phyloP scores from a whole-genome alignment of 805 yeast genomes.

The Zygosaccharomyces bisporus region DNA sequence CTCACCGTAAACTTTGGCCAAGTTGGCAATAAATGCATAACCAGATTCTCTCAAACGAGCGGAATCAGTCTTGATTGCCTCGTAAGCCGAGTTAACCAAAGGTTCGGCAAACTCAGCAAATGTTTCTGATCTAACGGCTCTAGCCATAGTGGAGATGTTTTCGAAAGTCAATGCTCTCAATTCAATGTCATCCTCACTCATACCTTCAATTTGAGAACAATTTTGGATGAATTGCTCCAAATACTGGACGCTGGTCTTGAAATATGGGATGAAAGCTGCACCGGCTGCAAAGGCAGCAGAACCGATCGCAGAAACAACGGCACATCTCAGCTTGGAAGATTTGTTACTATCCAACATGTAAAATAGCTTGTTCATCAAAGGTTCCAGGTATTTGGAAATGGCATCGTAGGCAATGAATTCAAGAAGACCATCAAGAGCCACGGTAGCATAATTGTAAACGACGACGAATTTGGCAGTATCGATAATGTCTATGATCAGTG shows the following conservation, averaged over 20 bases:
- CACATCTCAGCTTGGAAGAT: conserved; percentile 66
- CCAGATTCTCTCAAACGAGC: conserved; percentile 92
- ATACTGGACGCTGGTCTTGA: conserved; percentile 71
- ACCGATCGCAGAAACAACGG: conserved; percentile 92
- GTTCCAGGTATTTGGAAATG: conserved; percentile 74
- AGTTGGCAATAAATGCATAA: conserved; percentile 84
- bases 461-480: conserved; percentile 79
- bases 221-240: conserved; percentile 78
- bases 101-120: conserved; percentile 86
- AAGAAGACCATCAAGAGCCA: conserved; percentile 84
- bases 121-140: conserved; percentile 90
- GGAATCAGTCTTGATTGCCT: conserved; percentile 69
- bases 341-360: conserved; percentile 74
- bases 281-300: conserved; percentile 97
- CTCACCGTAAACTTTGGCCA: conserved; percentile 92
- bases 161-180: conserved; percentile 90
- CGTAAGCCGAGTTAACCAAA: conserved; percentile 81
- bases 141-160: conserved; percentile 89
- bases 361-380: conserved; percentile 85
- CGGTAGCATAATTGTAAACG: conserved; percentile 86
- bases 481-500: conserved; percentile 80
- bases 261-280: conserved; percentile 79
- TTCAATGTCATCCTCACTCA: conserved; percentile 86
- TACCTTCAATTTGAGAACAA: conserved; percentile 64
- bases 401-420: conserved; percentile 90